Base-by-base conservation (phyloP, 495 filamentous ascomycete species). In the Monascus purpureus region DNA sequence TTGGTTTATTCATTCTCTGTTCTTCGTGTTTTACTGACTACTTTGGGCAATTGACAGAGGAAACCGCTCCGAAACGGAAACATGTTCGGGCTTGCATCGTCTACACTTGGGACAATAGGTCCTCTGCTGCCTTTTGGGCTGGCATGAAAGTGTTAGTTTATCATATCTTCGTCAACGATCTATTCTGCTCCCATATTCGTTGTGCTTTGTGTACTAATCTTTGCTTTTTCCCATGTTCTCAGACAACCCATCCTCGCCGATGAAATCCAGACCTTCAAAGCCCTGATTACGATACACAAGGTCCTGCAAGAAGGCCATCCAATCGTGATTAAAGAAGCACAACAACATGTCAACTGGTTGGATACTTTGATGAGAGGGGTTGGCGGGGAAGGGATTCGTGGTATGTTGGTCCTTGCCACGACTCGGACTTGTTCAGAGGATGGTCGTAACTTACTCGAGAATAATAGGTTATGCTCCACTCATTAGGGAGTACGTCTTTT, bases 81-180 rank as follows among this genome's bases (percentile, higher is more conserved):
- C 90, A 97, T 85, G 90, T 97, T 38, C 80, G 90, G 37, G 85
- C 80, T 48, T 93, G 84, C 52, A 97, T 97, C 53, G 87, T 97
- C 26, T 96, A 97, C 53, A 96, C 90, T 35, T 97, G 90, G 90
- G 90, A 97, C 63, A 86, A 96, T 67, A 95, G 95, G 63, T 92
- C 82, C 40, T 94, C 88, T 25, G 68, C 75, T 44, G 84, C 85
- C 46, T 97, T 97, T 62, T 97, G 90, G 90, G 75, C 82, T 29
- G 86, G 84, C 50, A 92, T 97, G 77, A 97, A 97, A 75, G 90
- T 97, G 79, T 90, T 67, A 38, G 80, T 55, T 33, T 19, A 23
- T 24, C 19, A 13, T 35, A 25, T 13, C 13, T 17, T 31, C 14
- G 11, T 12, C 28, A 28, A 16, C 12, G 13, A 17, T 13, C 22